A percentile compares a stretch with the other conserved stretches of the same genome.
These are phyloP conservation scores for Zymoseptoria ardabiliae DNA, from an alignment of 2,329 filamentous ascomycete species.

Conservation along the genomic window DNA sequence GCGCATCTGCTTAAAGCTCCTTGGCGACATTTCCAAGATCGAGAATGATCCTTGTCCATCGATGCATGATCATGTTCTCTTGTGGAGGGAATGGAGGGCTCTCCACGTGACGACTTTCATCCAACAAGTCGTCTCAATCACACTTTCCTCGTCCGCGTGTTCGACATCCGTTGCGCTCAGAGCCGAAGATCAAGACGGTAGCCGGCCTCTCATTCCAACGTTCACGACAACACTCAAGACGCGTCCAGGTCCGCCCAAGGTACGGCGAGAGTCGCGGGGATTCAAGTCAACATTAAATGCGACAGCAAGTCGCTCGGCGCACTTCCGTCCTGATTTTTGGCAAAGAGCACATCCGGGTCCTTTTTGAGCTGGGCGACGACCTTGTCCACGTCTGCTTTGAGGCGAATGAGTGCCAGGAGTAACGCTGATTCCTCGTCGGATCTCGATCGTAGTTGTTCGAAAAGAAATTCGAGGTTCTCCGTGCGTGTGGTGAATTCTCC, in stretches of 20 bases:
- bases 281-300: not conserved
- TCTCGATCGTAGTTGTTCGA: conserved; percentile 14
- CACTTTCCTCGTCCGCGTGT: not conserved
- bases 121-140: not conserved
- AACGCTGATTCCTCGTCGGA: conserved; percentile 15
- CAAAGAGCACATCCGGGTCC: conserved; percentile 1
- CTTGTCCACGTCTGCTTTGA: conserved; percentile 15
- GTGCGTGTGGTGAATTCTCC: conserved; percentile 10
- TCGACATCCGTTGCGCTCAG: not conserved
- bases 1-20: not conserved
- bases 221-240: not conserved
- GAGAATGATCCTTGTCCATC: not conserved
- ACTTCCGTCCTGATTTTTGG: not conserved
- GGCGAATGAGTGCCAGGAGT: conserved; percentile 14
- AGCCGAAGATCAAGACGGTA: too few species aligned
- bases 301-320: not conserved
- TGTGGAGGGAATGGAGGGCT: not conserved
- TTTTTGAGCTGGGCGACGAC: conserved; percentile 11
- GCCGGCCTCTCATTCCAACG: not conserved
- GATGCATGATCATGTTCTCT: not conserved
- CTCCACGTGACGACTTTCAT: not conserved
- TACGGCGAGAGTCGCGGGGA: not conserved
- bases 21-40: not conserved
- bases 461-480: conserved; percentile 15
- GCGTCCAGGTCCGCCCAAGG: not conserved